Evolutionary conservation across 208 protist species (phyloP).

Genomic region (Giardia muris): DNA sequence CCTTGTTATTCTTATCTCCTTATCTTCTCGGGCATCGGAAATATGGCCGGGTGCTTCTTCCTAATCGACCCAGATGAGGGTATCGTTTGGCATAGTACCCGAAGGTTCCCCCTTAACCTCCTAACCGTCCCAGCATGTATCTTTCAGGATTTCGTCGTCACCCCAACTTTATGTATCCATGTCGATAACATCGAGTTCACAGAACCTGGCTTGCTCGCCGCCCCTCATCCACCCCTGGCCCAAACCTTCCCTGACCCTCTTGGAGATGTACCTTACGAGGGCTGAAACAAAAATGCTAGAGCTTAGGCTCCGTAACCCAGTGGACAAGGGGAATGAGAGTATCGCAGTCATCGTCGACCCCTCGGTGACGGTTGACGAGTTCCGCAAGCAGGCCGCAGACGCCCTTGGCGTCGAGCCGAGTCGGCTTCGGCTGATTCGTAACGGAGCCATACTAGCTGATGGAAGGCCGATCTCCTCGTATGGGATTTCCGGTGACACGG

Average conservation of each 20-base stretch:
- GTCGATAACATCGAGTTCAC: not conserved
- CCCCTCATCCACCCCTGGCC: no score
- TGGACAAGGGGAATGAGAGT: not conserved
- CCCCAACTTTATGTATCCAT: not conserved
- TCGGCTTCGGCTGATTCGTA: not conserved
- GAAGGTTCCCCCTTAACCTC: not conserved
- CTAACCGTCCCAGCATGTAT: not conserved
- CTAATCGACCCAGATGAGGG: not conserved
- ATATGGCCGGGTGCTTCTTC: not conserved
- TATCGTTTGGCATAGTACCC: not conserved
- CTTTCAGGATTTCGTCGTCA: not conserved
- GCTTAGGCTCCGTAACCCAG: not conserved
- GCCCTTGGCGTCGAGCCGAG: not conserved
- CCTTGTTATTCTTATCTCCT: not conserved
- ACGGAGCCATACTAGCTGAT: not conserved
- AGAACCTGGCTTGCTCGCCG: no score
- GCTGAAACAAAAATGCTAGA: not conserved
- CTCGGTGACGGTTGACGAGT: not conserved
- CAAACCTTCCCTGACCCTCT: no score
- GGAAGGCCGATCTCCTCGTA: not conserved
- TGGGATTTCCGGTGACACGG: not conserved
- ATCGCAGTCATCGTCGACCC: not conserved
- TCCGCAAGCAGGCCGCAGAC: not conserved
- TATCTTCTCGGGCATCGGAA: not conserved
- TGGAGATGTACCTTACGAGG: no score